Conservation (phyloP, 1,139 yeast genomes). For the Blastobotrys ciferrii region DNA sequence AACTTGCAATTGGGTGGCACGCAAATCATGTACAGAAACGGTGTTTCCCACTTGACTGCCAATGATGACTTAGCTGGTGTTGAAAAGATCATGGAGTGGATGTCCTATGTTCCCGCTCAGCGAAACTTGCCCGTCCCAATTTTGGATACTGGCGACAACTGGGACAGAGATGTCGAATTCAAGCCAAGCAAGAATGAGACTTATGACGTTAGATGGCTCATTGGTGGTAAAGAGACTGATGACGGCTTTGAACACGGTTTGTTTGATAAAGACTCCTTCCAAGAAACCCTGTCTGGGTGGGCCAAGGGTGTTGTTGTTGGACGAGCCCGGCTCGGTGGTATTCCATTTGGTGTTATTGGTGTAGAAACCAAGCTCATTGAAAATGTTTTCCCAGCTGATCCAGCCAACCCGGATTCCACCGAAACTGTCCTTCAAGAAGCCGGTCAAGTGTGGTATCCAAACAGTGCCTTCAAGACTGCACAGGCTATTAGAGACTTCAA, state of each 20-base stretch:
- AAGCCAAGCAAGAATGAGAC: slow-evolving; percentile 69
- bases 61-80: slow-evolving; percentile 95
- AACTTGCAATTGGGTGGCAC: slow-evolving; percentile 98
- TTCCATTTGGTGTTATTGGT: slow-evolving; percentile 96
- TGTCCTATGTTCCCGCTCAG: slow-evolving; percentile 91
- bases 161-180: slow-evolving; percentile 93
- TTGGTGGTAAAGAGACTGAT: slow-evolving; percentile 71
- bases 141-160: slow-evolving; percentile 68
- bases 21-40: slow-evolving; percentile 96
- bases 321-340: slow-evolving; percentile 97
- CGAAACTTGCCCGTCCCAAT: slow-evolving; percentile 91
- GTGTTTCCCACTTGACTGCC: slow-evolving; percentile 97
- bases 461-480: slow-evolving; percentile 97
- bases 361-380: slow-evolving; percentile 91
- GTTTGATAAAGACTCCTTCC: slow-evolving; percentile 90
- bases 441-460: slow-evolving; percentile 99
- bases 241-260: slow-evolving; percentile 82
- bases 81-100: slow-evolving; percentile 90
- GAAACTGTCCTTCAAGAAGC: slow-evolving; percentile 90
- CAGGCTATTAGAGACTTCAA: slow-evolving; percentile 97
- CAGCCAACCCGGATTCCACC: slow-evolving; percentile 93
- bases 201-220: slow-evolving; percentile 94
- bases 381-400: slow-evolving; percentile 92
- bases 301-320: slow-evolving; percentile 98
- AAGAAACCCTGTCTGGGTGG: slow-evolving; percentile 98